Evolutionary conservation across 2,329 filamentous ascomycete species (phyloP).

Genomic region (Claviceps arundinis): DNA sequence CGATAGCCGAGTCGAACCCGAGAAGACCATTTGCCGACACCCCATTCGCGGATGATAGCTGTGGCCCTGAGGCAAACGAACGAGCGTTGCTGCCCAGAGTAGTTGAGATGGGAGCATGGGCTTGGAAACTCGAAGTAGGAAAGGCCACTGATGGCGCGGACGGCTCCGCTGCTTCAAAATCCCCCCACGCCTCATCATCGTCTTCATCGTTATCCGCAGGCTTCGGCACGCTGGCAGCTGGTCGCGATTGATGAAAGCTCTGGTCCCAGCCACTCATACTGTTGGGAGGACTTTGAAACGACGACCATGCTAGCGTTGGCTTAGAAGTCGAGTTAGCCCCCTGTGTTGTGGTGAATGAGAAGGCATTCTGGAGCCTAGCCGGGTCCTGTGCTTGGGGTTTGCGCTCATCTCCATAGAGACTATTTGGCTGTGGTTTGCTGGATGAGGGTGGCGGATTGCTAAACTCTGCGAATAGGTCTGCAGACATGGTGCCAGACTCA

Average conservation of each 20-base stretch:
- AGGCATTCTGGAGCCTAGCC: slow-evolving; percentile 11
- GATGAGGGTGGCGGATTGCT: slow-evolving; percentile 31
- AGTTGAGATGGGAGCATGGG: background rate
- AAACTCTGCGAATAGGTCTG: slow-evolving; percentile 53
- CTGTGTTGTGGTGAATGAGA: slow-evolving; percentile 12
- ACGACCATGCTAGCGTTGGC: slow-evolving; percentile 18
- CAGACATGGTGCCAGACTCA: slow-evolving; percentile 36
- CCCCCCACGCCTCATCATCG: slow-evolving; percentile 53
- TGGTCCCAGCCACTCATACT: slow-evolving; percentile 10
- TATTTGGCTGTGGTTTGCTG: slow-evolving; percentile 8
- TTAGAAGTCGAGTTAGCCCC: slow-evolving; percentile 7
- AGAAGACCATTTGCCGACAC: background rate
- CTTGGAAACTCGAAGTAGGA: background rate
- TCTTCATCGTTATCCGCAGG: slow-evolving; percentile 31
- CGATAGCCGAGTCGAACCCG: background rate
- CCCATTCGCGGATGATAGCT: background rate
- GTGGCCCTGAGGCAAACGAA: background rate
- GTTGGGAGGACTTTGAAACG: slow-evolving; percentile 14
- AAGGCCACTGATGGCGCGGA: background rate
- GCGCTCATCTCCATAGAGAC: slow-evolving; percentile 5
- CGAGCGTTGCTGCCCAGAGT: background rate
- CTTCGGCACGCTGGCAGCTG: background rate
- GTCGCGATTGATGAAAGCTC: background rate
- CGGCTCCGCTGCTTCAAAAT: slow-evolving; percentile 46
- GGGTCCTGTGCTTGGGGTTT: slow-evolving; percentile 5